Evolutionary conservation across 2,329 filamentous ascomycete species (phyloP).

Genomic region (Xylariaceae sp.): DNA sequence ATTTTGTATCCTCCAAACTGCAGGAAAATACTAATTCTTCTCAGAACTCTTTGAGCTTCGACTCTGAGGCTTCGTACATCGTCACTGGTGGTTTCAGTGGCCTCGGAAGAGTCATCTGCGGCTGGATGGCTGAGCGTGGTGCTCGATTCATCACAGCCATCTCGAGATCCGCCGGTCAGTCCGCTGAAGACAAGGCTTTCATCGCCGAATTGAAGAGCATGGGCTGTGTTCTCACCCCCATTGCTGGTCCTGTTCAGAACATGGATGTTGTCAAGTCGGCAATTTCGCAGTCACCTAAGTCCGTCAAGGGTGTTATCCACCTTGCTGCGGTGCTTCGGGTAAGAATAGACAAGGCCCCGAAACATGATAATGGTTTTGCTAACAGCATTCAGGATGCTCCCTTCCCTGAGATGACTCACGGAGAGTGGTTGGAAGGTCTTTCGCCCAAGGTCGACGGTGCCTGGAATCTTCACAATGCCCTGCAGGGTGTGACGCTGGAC

Average conservation of each 20-base stretch:
- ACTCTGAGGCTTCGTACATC: constrained; percentile 25
- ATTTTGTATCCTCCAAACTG: too few species aligned
- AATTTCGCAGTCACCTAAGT: not conserved
- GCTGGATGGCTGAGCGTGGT: constrained; percentile 31
- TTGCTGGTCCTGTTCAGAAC: constrained; percentile 1
- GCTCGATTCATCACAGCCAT: constrained; percentile 32
- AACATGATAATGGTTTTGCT: not conserved
- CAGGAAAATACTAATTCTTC: too few species aligned
- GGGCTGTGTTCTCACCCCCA: not conserved
- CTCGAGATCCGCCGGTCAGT: constrained; percentile 27
- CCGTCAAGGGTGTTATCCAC: constrained; percentile 23
- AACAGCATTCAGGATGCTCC: constrained; percentile 7
- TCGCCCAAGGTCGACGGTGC: constrained; percentile 11
- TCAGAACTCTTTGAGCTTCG: not conserved
- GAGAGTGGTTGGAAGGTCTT: constrained; percentile 4
- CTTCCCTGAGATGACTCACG: constrained; percentile 4
- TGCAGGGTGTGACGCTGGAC: constrained; percentile 7
- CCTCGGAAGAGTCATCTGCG: constrained; percentile 30
- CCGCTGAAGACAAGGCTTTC: constrained; percentile 18
- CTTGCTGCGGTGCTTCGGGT: constrained; percentile 22
- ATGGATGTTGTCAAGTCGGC: not conserved
- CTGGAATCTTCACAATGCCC: constrained; percentile 10
- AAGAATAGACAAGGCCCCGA: not conserved
- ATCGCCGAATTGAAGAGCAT: not conserved
- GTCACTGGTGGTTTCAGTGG: constrained; percentile 35